Evolutionary conservation across 1,284 basidiomycete species (phyloP).

Genomic region (Puccinia coronata): DNA sequence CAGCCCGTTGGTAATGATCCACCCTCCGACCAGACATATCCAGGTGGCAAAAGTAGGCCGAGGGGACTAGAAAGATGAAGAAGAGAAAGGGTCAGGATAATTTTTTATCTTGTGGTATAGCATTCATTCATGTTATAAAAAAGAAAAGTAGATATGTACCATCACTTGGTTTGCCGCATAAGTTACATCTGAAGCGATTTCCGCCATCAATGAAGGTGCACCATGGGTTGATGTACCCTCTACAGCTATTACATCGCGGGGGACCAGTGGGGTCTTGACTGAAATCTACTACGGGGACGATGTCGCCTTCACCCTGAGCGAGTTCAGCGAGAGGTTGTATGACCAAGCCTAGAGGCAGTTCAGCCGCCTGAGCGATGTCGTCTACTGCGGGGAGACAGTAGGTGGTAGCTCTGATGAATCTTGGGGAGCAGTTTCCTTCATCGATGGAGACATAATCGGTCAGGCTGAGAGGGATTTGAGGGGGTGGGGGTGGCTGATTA

Average conservation of each 20-base stretch:
- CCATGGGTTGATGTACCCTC: conserved; percentile 95
- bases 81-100: neutral
- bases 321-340: conserved; percentile 88
- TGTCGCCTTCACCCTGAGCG: conserved; percentile 68
- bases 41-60: conserved; percentile 83
- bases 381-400: conserved; percentile 76
- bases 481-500: conserved; percentile 51
- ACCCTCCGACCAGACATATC: conserved; percentile 77
- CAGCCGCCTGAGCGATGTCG: conserved; percentile 76
- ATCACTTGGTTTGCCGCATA: conserved; percentile 78
- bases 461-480: conserved; percentile 76
- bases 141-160: conserved; percentile 63
- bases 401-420: conserved; percentile 69
- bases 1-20: conserved; percentile 79
- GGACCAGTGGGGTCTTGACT: conserved; percentile 70
- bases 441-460: conserved; percentile 87
- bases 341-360: conserved; percentile 78
- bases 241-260: conserved; percentile 79
- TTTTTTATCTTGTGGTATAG: neutral
- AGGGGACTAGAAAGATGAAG: conserved; percentile 65
- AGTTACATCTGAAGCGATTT: conserved; percentile 85
- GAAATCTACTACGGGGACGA: conserved; percentile 71
- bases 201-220: conserved; percentile 83
- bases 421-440: conserved; percentile 78
- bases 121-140: too few species aligned